Percentiles rank a stretch among this genome's conserved stretches.
Evolutionary conservation across 2,329 filamentous ascomycete species (phyloP).

Genomic region (Beauveria scarabaeidicola): DNA sequence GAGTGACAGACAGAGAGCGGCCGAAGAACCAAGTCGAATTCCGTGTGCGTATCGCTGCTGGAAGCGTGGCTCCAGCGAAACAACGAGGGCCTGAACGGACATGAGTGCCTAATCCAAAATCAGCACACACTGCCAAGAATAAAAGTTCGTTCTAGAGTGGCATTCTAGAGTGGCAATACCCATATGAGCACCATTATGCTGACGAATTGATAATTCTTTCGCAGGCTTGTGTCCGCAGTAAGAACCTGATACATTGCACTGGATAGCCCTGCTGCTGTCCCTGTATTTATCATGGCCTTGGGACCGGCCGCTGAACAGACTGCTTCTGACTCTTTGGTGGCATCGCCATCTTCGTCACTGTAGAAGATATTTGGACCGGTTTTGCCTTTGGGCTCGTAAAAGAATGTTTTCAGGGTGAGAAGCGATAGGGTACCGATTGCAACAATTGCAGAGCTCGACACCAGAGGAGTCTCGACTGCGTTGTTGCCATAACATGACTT

Average conservation of each 20-base stretch:
- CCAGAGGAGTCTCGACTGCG: not conserved
- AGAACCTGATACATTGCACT: not conserved
- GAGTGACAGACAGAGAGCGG: not conserved
- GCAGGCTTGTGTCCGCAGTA: not conserved
- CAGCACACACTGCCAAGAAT: not conserved
- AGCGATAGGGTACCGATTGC: not conserved
- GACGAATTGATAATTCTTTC: not conserved
- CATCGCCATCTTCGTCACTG: not conserved
- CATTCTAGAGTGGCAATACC: not conserved
- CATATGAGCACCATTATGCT: not conserved
- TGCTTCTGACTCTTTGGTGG: not conserved
- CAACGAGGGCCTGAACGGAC: not conserved
- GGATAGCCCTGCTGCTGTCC: not conserved
- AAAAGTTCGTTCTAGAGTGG: no score
- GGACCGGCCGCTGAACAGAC: not conserved
- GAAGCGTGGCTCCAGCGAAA: not conserved
- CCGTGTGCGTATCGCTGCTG: not conserved
- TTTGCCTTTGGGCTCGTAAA: not conserved
- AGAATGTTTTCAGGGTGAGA: not conserved
- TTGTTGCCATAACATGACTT: not conserved
- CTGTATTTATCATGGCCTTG: not conserved
- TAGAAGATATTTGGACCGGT: accelerated
- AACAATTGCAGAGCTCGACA: not conserved
- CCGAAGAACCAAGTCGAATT: not conserved
- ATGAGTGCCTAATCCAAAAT: not conserved